Base-by-base conservation (phyloP, 2,329 filamentous ascomycete genomes). In the Simplicillium aogashimaense region DNA sequence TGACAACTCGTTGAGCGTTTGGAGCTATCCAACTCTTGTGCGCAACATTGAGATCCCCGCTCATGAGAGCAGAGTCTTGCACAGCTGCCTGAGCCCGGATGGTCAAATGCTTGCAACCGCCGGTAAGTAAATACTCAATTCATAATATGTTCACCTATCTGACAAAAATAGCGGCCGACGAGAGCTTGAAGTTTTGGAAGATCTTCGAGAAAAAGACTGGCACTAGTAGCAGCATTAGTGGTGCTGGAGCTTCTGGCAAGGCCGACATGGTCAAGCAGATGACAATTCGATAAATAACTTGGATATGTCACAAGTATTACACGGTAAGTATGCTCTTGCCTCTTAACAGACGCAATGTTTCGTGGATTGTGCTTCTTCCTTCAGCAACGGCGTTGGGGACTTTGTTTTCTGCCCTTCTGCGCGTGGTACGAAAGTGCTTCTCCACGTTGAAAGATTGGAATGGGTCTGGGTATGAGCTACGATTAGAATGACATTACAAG, bases 161-260 rank as follows among this genome's bases (percentile, higher is more conserved):
- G 29, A 29, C 4, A 2, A 18, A 38, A 5, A 36, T 38, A 79
- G 86, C 90, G 52, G 89, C 90, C 30, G 92, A 98, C 55, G 92
- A 98, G 73, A 90, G 83, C 58, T 74, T 98, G 63, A 98, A 98
- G 71, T 98, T 98, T 75, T 98, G 92, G 92, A 98, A 98, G 80
- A 76, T 98, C 53, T 98, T 98, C 57, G 92, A 98, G 76, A 95
- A 95, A 78, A 97, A 95, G 78, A 72, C 89, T 14, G 88, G 87
- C 41, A 70, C 76, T 43, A 69, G 76, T 45, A 76, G 81, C 38
- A 76, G 78, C 37, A 70, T 80, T 40, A 74, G 77, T 45, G 72
- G 76, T 51, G 74, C 81, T 43, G 80, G 79, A 47, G 70, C 83
- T 44, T 82, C 82, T 37, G 77, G 76, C 63, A 90, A 90, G 69